These are phyloP conservation scores for Diplodia corticola DNA, from an alignment of 2,329 filamentous ascomycete genomes.

Conservation along the genomic window DNA sequence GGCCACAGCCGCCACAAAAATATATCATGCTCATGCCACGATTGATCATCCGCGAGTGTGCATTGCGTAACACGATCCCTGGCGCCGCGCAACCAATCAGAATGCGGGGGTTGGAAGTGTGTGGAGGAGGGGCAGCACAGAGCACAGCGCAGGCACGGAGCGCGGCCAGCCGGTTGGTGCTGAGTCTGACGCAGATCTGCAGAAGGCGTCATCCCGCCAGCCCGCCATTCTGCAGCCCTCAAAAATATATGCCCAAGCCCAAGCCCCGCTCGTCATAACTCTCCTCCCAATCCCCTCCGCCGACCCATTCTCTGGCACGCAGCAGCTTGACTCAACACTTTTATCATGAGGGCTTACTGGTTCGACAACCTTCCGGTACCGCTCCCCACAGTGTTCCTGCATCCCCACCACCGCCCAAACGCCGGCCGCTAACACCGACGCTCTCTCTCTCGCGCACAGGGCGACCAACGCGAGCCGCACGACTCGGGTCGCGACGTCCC, in stretches of 20 bases:
- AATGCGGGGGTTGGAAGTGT: not conserved
- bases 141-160: not conserved
- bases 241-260: slow-evolving; percentile 19
- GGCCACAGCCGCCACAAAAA: not conserved
- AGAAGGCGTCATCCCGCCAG: slow-evolving; percentile 21
- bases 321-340: not conserved
- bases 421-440: slow-evolving; percentile 25
- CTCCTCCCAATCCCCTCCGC: not conserved
- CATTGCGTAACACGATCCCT: slow-evolving; percentile 4
- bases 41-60: not conserved
- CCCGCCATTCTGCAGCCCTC: not conserved
- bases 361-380: slow-evolving; percentile 65
- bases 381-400: slow-evolving; percentile 14
- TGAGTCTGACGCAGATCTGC: slow-evolving; percentile 20
- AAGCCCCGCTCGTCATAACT: not conserved
- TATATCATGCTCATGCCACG: not conserved
- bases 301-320: not conserved
- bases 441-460: slow-evolving; percentile 53
- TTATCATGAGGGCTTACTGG: slow-evolving; percentile 69
- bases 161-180: not conserved
- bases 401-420: slow-evolving; percentile 19
- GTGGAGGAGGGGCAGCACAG: not conserved
- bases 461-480: slow-evolving; percentile 90
- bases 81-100: not conserved
- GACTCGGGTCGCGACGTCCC: slow-evolving; percentile 74